These are phyloP conservation scores for Iris macrosiphon DNA, from an alignment of 106 monocot species.

Conservation along the genomic window DNA sequence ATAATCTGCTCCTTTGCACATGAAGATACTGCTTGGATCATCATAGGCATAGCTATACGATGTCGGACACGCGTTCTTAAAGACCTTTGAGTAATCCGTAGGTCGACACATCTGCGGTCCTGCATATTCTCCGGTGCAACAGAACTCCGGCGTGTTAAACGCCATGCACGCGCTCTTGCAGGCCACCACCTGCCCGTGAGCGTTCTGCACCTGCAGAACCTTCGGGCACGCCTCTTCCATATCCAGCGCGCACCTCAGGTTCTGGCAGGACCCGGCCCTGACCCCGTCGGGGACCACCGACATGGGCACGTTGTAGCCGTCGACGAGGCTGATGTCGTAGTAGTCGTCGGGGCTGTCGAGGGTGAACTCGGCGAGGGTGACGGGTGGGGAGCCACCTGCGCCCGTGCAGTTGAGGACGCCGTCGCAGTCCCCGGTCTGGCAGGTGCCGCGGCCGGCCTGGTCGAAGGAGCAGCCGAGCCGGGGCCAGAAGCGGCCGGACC, in stretches of 20 bases:
- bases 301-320: conserved; percentile 17
- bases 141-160: conserved; percentile 21
- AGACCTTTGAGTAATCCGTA: conserved; percentile 30
- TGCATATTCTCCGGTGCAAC: conserved; percentile 35
- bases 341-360: background rate
- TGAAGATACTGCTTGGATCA: conserved; percentile 32
- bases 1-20: conserved; percentile 32
- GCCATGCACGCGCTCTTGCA: conserved; percentile 59
- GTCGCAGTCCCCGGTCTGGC: conserved; percentile 11
- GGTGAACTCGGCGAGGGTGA: conserved; percentile 12
- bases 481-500: conserved; percentile 16
- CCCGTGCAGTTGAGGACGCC: conserved; percentile 4
- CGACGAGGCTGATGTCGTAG: conserved; percentile 18
- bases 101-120: conserved; percentile 33
- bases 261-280: background rate
- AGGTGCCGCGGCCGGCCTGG: background rate
- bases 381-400: background rate
- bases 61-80: conserved; percentile 36
- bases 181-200: conserved; percentile 23
- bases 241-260: conserved; percentile 3
- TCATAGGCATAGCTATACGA: conserved; percentile 52
- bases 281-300: background rate
- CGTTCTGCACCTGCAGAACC: conserved; percentile 2
- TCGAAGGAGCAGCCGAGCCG: background rate
- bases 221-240: conserved; percentile 15